Evolutionary conservation across 1,284 basidiomycete genomes (phyloP), one percentile per base, ranked within the genome.

Genomic region (Ceraceosorus guamensis): DNA sequence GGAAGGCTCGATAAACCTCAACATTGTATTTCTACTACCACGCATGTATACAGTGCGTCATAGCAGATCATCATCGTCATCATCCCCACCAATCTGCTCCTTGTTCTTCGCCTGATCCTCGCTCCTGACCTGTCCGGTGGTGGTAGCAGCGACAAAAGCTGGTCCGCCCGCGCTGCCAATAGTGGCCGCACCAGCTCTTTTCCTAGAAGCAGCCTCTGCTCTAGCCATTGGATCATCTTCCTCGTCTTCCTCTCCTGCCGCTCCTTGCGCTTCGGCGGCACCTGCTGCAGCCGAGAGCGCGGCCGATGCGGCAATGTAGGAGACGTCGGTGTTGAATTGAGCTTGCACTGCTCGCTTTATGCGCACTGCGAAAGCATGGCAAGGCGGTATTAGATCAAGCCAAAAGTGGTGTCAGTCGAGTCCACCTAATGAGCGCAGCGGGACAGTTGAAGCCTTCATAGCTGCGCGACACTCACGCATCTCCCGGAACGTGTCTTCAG

Each of bases 311-410:
- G 75, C 70, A n/a, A 79, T 66, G 67, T 79, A 76, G 33, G 76
- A 73, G 44, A 87, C 85, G 71, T 97, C 92, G 7, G 95, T 98
- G 77, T 98, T 97, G 82, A 92, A 99, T 71, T 91, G 89, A 41
- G 95, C 92, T 79, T 98, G 93, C 5, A 99, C 93, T 65, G 89
- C 90, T 55, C 95, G 85, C 79, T 95, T 96, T 81, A 99, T 96
- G 13, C 95, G 86, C 59, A 98, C 79, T 51, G 46, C 11, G 14
- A 31, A 7, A 47, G 55, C 32, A 46, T 32, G n/a, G 5, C 5
- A 24, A 24, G 24, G 24, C 24, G 24, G 24, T 24, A 24, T 24
- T 24, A 24, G 2, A 24, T 24, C 24, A 24, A 24, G 24, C 24
- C 24, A 24, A 24, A 24, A 2, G 1, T 24, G 24, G 24, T 24